These are phyloP conservation scores for Chenopodium suecicum DNA, from an alignment of 148 eudicot genomes.

Conservation along the genomic window DNA sequence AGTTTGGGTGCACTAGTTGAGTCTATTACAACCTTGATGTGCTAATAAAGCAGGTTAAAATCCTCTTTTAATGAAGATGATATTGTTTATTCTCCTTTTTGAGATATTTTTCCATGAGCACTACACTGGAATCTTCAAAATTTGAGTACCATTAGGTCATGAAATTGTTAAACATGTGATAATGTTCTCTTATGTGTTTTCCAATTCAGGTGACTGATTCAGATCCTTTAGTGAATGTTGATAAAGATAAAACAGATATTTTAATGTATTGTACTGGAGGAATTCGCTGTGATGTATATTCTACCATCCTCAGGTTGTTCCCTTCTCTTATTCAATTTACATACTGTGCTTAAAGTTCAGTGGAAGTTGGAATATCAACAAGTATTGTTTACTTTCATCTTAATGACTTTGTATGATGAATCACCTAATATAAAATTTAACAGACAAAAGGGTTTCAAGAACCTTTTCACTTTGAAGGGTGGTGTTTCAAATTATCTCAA, in stretches of 20 bases:
- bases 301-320: slow-evolving; percentile 79
- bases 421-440: neutral
- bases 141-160: neutral
- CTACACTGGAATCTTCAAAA: neutral
- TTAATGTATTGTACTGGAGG: slow-evolving; percentile 99
- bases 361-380: neutral
- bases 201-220: slow-evolving; percentile 51
- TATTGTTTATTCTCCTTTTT: neutral
- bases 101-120: neutral
- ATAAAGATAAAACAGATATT: slow-evolving; percentile 76
- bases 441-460: slow-evolving; percentile 79
- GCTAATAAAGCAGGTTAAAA: neutral
- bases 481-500: slow-evolving; percentile 86
- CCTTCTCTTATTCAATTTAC: slow-evolving; percentile 4
- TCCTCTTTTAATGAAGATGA: neutral
- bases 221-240: slow-evolving; percentile 77
- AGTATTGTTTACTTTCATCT: neutral
- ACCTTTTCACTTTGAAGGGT: slow-evolving; percentile 81
- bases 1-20: too few species aligned
- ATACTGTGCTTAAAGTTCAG: neutral
- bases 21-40: too few species aligned
- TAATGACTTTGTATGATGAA: neutral
- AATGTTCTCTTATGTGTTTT: slow-evolving; percentile 1
- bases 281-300: slow-evolving; percentile 94
- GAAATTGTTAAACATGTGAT: too few species aligned